A percentile compares a stretch with the other conserved stretches of the same genome.
These are phyloP conservation scores for Claviceps pusilla DNA, from an alignment of 2,329 filamentous ascomycete species.

Conservation along the genomic window DNA sequence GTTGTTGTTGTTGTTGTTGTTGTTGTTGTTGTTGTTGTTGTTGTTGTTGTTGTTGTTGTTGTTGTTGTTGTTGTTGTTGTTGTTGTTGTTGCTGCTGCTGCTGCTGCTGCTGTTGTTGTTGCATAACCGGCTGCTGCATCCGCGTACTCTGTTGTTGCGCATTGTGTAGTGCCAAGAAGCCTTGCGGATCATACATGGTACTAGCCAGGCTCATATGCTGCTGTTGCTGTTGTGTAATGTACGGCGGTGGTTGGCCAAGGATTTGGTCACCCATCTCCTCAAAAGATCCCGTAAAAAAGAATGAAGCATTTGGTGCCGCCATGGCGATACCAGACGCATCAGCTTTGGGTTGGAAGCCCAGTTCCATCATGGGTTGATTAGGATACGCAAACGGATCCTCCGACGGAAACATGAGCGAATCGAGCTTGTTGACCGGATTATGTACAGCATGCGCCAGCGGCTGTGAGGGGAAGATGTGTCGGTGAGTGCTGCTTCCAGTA, in stretches of 20 bases:
- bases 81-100: conserved; percentile 11
- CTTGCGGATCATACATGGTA: conserved; percentile 30
- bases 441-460: conserved; percentile 17
- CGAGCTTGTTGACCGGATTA: conserved; percentile 50
- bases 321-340: conserved; percentile 18
- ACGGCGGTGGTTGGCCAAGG: conserved; percentile 55
- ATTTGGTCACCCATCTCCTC: conserved; percentile 61
- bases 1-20: conserved; percentile 13
- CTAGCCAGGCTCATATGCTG: conserved; percentile 26
- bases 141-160: conserved; percentile 7
- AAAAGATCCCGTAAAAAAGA: conserved; percentile 37
- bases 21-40: conserved; percentile 10
- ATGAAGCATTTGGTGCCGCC: conserved; percentile 25
- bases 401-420: conserved; percentile 67
- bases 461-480: conserved; percentile 18
- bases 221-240: conserved; percentile 42
- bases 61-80: conserved; percentile 4
- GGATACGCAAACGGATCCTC: conserved; percentile 68
- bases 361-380: conserved; percentile 55
- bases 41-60: conserved; percentile 8
- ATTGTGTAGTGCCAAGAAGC: conserved; percentile 26
- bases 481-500: conserved; percentile 25
- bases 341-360: conserved; percentile 27
- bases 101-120: conserved; percentile 17
- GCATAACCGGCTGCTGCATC: conserved; percentile 4